Base-by-base conservation (phyloP, 2,329 filamentous ascomycete genomes). In the Verticillium nonalfalfae region DNA sequence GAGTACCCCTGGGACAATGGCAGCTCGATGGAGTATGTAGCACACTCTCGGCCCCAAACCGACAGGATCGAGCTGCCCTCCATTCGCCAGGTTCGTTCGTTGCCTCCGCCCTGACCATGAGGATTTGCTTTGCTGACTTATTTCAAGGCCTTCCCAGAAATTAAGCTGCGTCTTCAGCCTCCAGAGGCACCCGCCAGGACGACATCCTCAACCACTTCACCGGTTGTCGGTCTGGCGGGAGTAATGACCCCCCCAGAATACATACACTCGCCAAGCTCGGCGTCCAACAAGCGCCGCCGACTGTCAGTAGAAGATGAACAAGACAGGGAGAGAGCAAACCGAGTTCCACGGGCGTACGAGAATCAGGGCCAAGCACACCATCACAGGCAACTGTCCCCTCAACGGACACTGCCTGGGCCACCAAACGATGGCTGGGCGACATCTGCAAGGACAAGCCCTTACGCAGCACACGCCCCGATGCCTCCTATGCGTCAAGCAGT, bases 41-140 rank as follows among this genome's bases (percentile, higher is more conserved):
- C 71, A 34, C 73, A 73, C 45, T 71, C 73, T 56, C 73, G 73
- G 60, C 67, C 68, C 18, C 77, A 81, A 59, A 69, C 70, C n/a
- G 74, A 77, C 63, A 70, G 72, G 62, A 69, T 81, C 35, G 75
- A 76, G 39, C 73, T 85, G 26, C 82, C 82, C 21, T 80, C 82
- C 1, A 83, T 85, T 58, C 76, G 79, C 65, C 78, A 83, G 79
- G 81, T 83, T 78, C 61, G 59, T 31, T n/a, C 26, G n/a, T 26
- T 18, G 36, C 9, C 14, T 36, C 21, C 31, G 36, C 10, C 3
- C 7, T 34, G 14, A 57, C 34, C 50, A 33, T 56, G 26, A 35
- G 36, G 13, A n/a, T 15, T 61, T 36, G 35, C 4, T n/a, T 15
- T 45, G 45, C n/a, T 56, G 34, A 40, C 36, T 45, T 21, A 7